These are phyloP conservation scores for Glarea lozoyensis DNA, from an alignment of 495 filamentous ascomycete species.

Conservation along the genomic window DNA sequence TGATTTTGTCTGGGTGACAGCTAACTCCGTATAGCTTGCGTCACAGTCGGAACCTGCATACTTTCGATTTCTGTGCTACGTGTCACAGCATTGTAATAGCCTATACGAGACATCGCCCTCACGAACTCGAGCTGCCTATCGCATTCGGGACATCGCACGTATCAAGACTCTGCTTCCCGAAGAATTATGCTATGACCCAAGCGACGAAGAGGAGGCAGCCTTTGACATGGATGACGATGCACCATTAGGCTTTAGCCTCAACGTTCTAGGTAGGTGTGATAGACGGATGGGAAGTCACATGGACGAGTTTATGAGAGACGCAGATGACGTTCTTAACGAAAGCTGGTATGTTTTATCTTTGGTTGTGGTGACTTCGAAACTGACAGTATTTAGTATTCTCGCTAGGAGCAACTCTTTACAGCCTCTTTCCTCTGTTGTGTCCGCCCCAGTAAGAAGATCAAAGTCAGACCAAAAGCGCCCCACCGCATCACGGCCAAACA, in stretches of 20 bases:
- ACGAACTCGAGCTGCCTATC: conserved; percentile 1
- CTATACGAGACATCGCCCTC: conserved; percentile 7
- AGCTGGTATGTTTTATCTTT: not conserved
- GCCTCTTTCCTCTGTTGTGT: not conserved
- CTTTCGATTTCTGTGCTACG: conserved; percentile 7
- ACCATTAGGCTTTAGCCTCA: not conserved
- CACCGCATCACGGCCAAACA: not conserved
- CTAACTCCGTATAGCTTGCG: conserved; percentile 5
- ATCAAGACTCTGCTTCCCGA: conserved; percentile 15
- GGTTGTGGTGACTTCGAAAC: not conserved
- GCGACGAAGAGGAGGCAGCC: conserved; percentile 1
- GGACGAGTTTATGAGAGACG: conserved; percentile 1
- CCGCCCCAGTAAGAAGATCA: not conserved
- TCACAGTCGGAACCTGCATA: conserved; percentile 10
- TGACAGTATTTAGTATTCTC: not conserved
- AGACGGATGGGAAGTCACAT: not conserved
- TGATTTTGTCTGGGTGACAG: not conserved
- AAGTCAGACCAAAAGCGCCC: not conserved
- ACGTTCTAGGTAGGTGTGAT: not conserved
- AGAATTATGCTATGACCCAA: conserved; percentile 5
- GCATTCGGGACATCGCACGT: conserved; percentile 10
- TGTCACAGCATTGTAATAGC: conserved; percentile 9
- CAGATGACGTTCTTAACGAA: not conserved
- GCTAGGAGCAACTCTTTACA: not conserved
- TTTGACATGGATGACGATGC: not conserved